phyloP scores from a whole-genome alignment of 768 basidiomycete genomes.

The Mrakia hoshinonis region DNA sequence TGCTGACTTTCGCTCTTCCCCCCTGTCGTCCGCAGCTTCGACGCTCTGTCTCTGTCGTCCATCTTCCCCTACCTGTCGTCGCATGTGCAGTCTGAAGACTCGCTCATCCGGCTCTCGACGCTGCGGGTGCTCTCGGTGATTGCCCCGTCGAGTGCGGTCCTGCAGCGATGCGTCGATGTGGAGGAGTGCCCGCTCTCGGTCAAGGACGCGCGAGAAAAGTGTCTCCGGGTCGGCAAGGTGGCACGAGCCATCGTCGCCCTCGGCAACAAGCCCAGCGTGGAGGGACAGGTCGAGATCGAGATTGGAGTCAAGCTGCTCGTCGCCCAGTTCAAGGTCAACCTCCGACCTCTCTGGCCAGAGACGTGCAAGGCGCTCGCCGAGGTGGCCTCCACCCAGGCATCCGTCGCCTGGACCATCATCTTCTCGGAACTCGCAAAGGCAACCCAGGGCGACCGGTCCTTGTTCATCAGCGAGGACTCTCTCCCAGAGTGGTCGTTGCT shows the following conservation, averaged over 20 bases:
- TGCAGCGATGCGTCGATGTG: slow-evolving; percentile 54
- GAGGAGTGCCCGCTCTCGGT: slow-evolving; percentile 73
- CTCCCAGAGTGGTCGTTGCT: slow-evolving; percentile 32
- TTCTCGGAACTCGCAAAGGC: slow-evolving; percentile 54
- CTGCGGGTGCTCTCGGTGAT: slow-evolving; percentile 43
- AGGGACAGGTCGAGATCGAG: neutral
- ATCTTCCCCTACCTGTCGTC: slow-evolving; percentile 42
- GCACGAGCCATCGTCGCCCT: slow-evolving; percentile 41
- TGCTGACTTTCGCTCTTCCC: neutral
- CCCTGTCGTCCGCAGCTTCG: neutral
- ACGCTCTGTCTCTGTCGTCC: neutral
- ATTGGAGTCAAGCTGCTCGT: slow-evolving; percentile 44
- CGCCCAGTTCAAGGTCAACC: slow-evolving; percentile 84
- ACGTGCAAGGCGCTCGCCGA: slow-evolving; percentile 43
- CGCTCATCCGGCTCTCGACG: slow-evolving; percentile 53
- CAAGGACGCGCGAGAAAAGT: slow-evolving; percentile 73
- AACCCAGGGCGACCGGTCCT: slow-evolving; percentile 28
- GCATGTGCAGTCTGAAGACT: slow-evolving; percentile 65
- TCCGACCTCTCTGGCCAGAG: slow-evolving; percentile 82
- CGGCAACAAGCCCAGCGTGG: neutral
- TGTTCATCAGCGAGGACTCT: slow-evolving; percentile 14
- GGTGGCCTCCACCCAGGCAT: slow-evolving; percentile 47
- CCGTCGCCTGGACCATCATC: slow-evolving; percentile 62
- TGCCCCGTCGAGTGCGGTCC: slow-evolving; percentile 30
- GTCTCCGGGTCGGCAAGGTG: slow-evolving; percentile 65